These are phyloP conservation scores for Cyathus striatus DNA, from an alignment of 768 basidiomycete species.

Conservation along the genomic window DNA sequence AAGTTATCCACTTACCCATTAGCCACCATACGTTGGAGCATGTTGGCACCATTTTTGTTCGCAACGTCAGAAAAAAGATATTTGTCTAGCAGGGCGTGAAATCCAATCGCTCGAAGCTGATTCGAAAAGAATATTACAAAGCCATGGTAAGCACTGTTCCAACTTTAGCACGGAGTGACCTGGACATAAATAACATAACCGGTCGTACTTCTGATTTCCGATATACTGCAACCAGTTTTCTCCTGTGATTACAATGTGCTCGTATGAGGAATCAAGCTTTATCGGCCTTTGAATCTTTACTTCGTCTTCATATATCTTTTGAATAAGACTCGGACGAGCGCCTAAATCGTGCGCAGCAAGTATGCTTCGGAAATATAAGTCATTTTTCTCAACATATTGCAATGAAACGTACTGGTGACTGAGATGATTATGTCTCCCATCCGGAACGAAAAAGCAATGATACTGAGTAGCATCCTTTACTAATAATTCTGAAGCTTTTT, in stretches of 20 bases:
- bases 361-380: constrained; percentile 31
- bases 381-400: neutral
- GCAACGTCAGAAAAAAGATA: constrained; percentile 38
- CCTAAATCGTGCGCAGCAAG: constrained; percentile 55
- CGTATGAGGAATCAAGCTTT: constrained; percentile 26
- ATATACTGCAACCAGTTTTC: constrained; percentile 48
- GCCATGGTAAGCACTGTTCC: constrained; percentile 32
- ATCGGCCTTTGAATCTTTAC: constrained; percentile 32
- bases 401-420: constrained; percentile 47
- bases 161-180: constrained; percentile 1
- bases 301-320: constrained; percentile 44
- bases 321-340: constrained; percentile 36
- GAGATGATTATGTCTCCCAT: constrained; percentile 48
- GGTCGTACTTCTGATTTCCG: constrained; percentile 35
- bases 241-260: constrained; percentile 27
- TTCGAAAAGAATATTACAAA: constrained; percentile 35
- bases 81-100: constrained; percentile 34
- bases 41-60: constrained; percentile 23
- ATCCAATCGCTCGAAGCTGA: constrained; percentile 31
- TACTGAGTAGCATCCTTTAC: constrained; percentile 41
- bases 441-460: constrained; percentile 42
- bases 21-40: constrained; percentile 28
- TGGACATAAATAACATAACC: neutral
- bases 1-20: constrained; percentile 23
- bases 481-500: constrained; percentile 36